Base-by-base conservation (phyloP, 176 grass and related monocot species). In the Juncus inflexus region DNA sequence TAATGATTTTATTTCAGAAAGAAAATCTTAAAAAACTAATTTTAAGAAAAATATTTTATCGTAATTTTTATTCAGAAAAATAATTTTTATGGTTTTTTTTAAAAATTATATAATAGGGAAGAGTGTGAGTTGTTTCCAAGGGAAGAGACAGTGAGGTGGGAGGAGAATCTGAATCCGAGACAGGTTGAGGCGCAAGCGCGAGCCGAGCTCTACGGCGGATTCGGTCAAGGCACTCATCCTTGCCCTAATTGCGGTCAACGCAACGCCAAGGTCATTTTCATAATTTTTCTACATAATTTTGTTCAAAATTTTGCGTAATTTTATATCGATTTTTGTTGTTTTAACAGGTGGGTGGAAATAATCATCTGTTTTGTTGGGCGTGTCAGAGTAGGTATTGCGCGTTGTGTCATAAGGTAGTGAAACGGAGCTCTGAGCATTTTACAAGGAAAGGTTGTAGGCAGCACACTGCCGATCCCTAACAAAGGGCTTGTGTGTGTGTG, bases 371-470 rank as follows among this genome's bases (percentile, higher is more conserved):
- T 52, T 83, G 79, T 57, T 76, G 79, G 72, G 36, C 51, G 40
- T 85, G 86, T 74, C 72, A 73, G 70, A 77, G 45, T 0, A 70
- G 76, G 52, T 90, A 76, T 58, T 90, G 86, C 57, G 86, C 79
- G 14, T 67, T 90, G 57, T 83, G 86, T 66, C 67, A 74, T 38
- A 79, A 82, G 53, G 65, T 55, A 9, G 75, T 90, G 2, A 66
- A 66, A 77, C 74, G 76, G 12, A 81, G 62, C 47, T 58, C 61
- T 2, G 61, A 80, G 42, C 86, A 90, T 72, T 80, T 67, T n/a
- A 72, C 82, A 1, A 70, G 57, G 5, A 82, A 63, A 73, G 66
- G 76, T 41, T 90, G 82, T 72, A 84, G 74, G 56, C 86, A 79
- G 15, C 66, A 79, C 62, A 79, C 68, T 45, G 3, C 61, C 15